These are phyloP conservation scores for Lagenaria siceraria DNA, from an alignment of 306 rosid species.

Conservation along the genomic window DNA sequence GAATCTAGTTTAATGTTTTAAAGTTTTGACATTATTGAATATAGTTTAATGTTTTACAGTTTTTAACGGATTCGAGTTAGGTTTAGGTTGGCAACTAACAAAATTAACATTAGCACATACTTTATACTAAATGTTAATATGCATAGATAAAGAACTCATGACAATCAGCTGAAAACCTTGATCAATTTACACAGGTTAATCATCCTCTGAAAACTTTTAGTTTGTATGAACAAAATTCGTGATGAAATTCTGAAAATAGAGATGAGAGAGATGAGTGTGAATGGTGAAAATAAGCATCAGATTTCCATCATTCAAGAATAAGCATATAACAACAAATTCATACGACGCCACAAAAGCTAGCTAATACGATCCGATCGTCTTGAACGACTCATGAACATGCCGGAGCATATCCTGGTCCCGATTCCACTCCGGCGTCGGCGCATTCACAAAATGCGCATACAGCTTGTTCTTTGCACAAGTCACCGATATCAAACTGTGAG, in stretches of 20 bases:
- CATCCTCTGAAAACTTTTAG: not conserved
- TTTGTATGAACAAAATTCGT: not conserved
- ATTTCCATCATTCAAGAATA: not conserved
- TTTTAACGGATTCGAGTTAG: too few species aligned
- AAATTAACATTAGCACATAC: too few species aligned
- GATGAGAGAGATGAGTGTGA: not conserved
- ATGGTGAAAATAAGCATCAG: not conserved
- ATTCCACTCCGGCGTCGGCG: constrained; percentile 75
- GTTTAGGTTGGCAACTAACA: too few species aligned
- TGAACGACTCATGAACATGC: constrained; percentile 82
- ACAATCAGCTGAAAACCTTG: too few species aligned
- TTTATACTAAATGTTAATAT: too few species aligned
- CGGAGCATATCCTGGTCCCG: constrained; percentile 49
- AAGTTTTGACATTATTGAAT: too few species aligned
- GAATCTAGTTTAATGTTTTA: too few species aligned
- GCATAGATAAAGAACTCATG: too few species aligned
- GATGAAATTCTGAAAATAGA: not conserved
- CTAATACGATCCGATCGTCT: constrained; percentile 40
- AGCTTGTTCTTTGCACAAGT: constrained; percentile 81
- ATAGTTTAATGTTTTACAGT: too few species aligned
- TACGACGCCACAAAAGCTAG: not conserved
- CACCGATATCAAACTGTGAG: constrained; percentile 73
- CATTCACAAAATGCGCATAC: constrained; percentile 85
- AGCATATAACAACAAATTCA: not conserved
- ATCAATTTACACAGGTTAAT: not conserved